These are phyloP conservation scores for Pseudoscleropodium purum DNA, from an alignment of 225 moss, liverwort and hornwort species.

Conservation along the genomic window DNA sequence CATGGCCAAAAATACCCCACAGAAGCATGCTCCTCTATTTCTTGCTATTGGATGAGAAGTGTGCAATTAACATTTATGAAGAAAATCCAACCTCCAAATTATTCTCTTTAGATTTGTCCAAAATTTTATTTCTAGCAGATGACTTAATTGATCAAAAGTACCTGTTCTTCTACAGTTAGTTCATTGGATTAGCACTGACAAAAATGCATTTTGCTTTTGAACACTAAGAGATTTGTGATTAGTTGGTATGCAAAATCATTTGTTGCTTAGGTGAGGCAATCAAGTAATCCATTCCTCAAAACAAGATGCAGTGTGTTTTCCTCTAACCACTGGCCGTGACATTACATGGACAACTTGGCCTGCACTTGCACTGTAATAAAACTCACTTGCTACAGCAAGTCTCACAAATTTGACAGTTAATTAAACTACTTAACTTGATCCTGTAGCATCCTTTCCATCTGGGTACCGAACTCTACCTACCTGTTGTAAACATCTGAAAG, in stretches of 20 bases:
- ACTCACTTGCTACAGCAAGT: neutral
- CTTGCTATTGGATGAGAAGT: neutral
- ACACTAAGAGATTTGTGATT: no score
- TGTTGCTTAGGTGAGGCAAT: no score
- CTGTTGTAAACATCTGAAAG: neutral
- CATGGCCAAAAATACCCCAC: neutral
- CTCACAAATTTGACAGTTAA: neutral
- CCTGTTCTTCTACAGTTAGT: no score
- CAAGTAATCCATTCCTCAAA: neutral
- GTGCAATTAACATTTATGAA: neutral
- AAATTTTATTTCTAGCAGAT: neutral
- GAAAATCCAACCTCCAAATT: neutral
- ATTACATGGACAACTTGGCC: neutral
- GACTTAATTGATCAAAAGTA: neutral
- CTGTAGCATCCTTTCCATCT: neutral
- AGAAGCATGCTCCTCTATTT: neutral
- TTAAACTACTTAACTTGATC: neutral
- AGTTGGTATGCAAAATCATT: neutral
- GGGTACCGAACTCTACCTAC: neutral
- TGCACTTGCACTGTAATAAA: neutral
- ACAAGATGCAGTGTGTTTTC: neutral
- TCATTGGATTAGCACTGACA: neutral
- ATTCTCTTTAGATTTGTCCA: neutral
- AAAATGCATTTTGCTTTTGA: neutral
- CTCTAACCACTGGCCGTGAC: neutral